Conservation (phyloP, 495 filamentous ascomycete species). For the Neurospora sp. region DNA sequence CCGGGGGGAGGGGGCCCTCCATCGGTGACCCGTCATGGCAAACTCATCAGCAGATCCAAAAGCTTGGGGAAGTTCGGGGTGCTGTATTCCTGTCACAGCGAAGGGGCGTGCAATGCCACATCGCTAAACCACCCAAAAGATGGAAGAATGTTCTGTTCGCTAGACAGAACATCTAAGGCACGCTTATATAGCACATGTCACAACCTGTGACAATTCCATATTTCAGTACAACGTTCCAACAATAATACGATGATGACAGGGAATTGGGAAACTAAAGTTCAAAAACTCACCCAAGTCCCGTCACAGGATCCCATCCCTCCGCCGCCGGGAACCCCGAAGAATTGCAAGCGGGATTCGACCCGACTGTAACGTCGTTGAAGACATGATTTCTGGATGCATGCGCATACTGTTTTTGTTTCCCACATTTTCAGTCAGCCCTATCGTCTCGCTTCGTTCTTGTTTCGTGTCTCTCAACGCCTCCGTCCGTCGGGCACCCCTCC, state of each 20-base stretch:
- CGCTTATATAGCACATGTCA: too few relatives aligned
- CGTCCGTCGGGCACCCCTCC: too few relatives aligned
- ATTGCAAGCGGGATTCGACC: slow-evolving; percentile 51
- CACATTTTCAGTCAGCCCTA: background rate
- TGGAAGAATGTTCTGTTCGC: too few relatives aligned
- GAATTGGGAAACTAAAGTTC: background rate
- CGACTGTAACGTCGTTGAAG: slow-evolving; percentile 47
- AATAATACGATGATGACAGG: background rate
- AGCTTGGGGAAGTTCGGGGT: slow-evolving; percentile 13
- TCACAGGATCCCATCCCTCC: slow-evolving; percentile 55
- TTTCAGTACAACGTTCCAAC: background rate
- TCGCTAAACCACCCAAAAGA: too few relatives aligned
- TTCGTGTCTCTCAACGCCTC: background rate
- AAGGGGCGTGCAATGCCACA: too few relatives aligned
- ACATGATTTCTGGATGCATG: slow-evolving; percentile 47
- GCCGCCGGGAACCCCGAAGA: slow-evolving; percentile 43
- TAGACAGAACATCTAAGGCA: too few relatives aligned
- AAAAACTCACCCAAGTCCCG: slow-evolving; percentile 39
- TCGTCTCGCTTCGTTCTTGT: background rate
- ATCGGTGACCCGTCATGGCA: background rate
- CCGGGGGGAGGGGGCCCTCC: background rate
- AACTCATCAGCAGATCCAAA: slow-evolving; percentile 9
- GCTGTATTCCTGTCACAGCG: too few relatives aligned
- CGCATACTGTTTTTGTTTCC: slow-evolving; percentile 34
- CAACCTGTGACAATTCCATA: too few relatives aligned